phyloP scores from a whole-genome alignment of 495 filamentous ascomycete species.

The Lasiosphaeria miniovina region DNA sequence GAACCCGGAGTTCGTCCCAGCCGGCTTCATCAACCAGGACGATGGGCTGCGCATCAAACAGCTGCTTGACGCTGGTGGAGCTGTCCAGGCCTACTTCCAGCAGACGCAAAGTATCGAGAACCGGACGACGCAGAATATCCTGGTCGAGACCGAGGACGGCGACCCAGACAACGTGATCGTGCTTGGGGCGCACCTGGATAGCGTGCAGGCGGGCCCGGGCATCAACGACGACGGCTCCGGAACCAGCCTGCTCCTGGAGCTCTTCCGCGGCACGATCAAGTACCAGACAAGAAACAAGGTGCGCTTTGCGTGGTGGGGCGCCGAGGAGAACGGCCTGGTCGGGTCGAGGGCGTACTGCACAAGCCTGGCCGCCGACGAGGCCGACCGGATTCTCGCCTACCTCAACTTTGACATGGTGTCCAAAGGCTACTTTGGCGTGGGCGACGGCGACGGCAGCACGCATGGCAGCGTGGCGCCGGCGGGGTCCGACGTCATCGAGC shows the following conservation, averaged over 20 bases:
- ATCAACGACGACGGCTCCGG: constrained; percentile 35
- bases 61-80: constrained; percentile 29
- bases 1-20: constrained; percentile 29
- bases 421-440: constrained; percentile 40
- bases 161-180: constrained; percentile 37
- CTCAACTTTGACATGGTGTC: constrained; percentile 48
- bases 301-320: constrained; percentile 47
- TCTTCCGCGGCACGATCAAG: constrained; percentile 28
- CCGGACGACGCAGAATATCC: constrained; percentile 37
- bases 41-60: constrained; percentile 33
- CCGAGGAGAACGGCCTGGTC: constrained; percentile 42
- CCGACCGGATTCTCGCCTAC: constrained; percentile 39
- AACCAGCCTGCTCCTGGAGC: constrained; percentile 39
- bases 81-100: constrained; percentile 33
- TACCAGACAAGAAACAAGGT: constrained; percentile 38
- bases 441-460: constrained; percentile 38
- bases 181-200: constrained; percentile 45
- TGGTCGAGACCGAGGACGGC: constrained; percentile 38
- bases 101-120: constrained; percentile 39
- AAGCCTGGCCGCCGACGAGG: constrained; percentile 31
- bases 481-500: constrained; percentile 40
- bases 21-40: constrained; percentile 36
- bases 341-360: constrained; percentile 41
- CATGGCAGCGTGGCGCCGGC: constrained; percentile 31
- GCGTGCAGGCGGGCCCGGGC: constrained; percentile 44